Base-by-base conservation (phyloP, 345 rosid species). In the Citrus maxima region DNA sequence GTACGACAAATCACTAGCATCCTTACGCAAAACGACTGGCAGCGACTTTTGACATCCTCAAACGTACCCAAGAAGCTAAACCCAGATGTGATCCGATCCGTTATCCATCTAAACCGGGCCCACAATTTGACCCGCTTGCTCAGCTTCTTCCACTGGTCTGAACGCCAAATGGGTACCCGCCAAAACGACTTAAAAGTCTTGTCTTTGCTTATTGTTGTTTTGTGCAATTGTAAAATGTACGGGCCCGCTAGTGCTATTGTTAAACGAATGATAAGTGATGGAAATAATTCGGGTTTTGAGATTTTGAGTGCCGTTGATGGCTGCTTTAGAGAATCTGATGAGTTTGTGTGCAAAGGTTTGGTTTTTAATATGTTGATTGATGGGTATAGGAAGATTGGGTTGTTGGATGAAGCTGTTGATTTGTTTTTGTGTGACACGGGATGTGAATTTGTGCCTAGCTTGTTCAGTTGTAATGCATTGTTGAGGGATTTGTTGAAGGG, bases 401-500 rank as follows among this genome's bases (percentile, higher is more conserved):
- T 70, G 65, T 78, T 83, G 22, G 46, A 79, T 27, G 80, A 77
- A 67, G 88, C 86, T 51, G 85, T 61, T 73, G 51, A 69, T 65
- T 77, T 81, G 58, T 79, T 83, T 73, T 32, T 77, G 34, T 82
- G 82, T 6, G 84, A 80, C 18, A 79, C 69, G 68, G 42, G 58
- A 14, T n/a, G 61, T 65, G 35, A 13, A 19, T 80, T 83, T 74
- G 3, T 66, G 56, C 78, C 73, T 59, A 51, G 38, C 73, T 64
- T 81, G 74, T 37, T 79, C 19, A 77, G 83, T 13, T 81, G 88
- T 74, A 86, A 86, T 77, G 24, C 63, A 2, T 74, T 83, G 81
- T 74, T 83, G 82, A 86, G 67, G 75, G 88, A 79, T 62, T 79
- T 81, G 78, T 38, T 83, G 81, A 86, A 81, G 18, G 63, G 76